phyloP scores from a whole-genome alignment of 108 stramenopile species.

The Aureococcus anophagefferens region DNA sequence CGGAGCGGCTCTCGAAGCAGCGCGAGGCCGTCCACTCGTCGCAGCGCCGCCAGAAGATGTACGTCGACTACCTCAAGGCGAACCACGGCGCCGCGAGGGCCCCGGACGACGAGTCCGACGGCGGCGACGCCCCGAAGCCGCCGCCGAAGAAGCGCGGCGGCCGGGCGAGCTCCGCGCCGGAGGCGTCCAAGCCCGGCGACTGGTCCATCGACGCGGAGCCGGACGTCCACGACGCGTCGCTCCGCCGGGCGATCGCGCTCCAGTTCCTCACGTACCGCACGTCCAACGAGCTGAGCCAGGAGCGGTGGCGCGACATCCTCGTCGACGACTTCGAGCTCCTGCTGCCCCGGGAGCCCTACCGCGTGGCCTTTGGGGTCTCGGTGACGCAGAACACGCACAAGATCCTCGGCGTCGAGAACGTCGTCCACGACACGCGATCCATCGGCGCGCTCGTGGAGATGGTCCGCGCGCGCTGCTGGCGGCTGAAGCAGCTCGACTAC shows the following conservation, averaged over 20 bases:
- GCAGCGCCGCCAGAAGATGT: neutral
- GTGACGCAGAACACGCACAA: neutral
- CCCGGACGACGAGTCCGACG: neutral
- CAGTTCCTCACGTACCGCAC: neutral
- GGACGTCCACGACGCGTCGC: neutral
- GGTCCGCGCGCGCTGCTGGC: neutral
- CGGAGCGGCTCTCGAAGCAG: neutral
- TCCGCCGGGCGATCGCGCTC: neutral
- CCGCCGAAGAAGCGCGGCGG: neutral
- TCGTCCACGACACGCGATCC: neutral
- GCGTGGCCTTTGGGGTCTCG: neutral
- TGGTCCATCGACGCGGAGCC: too few relatives aligned
- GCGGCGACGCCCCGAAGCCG: neutral
- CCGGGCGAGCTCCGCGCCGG: too few relatives aligned
- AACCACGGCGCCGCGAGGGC: neutral
- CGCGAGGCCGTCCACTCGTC: neutral
- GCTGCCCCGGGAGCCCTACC: neutral
- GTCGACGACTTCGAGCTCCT: neutral
- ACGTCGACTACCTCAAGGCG: neutral
- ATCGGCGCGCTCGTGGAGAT: neutral
- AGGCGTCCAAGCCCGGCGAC: neutral
- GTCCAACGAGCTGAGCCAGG: neutral
- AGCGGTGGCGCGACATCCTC: neutral
- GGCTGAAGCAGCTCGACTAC: neutral
- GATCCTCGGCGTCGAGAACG: neutral